Evolutionary conservation across 2,329 filamentous ascomycete genomes (phyloP).

Genomic region (Fusarium anguioides): DNA sequence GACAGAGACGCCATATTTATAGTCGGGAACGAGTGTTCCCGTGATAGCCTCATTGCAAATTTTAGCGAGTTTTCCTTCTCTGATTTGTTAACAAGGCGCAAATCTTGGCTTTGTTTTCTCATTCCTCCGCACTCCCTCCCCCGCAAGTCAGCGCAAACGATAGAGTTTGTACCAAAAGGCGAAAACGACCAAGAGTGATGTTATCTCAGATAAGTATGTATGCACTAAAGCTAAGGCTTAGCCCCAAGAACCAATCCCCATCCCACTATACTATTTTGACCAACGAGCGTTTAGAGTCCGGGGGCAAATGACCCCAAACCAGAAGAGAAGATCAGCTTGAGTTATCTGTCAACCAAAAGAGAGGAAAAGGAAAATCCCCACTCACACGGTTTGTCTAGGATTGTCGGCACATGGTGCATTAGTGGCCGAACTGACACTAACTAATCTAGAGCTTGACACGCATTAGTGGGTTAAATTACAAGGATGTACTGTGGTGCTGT

Average conservation of each 20-base stretch:
- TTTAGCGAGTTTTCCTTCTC: not conserved
- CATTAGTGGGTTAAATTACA: slow-evolving; percentile 15
- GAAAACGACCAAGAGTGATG: no score
- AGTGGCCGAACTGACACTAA: slow-evolving; percentile 31
- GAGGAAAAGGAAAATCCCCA: no score
- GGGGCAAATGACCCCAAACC: not conserved
- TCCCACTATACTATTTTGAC: not conserved
- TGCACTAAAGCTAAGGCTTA: no score
- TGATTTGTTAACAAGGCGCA: not conserved
- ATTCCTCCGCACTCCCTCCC: slow-evolving; percentile 7
- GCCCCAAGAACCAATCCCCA: not conserved
- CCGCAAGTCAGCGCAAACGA: not conserved
- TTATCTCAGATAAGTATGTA: not conserved
- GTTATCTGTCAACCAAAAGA: no score
- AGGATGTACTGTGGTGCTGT: no score
- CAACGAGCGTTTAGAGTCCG: not conserved
- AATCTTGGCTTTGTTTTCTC: slow-evolving; percentile 10
- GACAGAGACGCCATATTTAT: not conserved
- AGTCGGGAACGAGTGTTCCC: not conserved
- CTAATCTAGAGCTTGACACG: slow-evolving; percentile 2
- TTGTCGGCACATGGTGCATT: slow-evolving; percentile 30
- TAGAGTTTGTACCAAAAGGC: not conserved
- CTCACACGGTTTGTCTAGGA: not conserved
- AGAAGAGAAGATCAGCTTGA: not conserved
- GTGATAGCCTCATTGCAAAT: not conserved